Base-by-base conservation (phyloP, 805 yeast species). In the Gaillardinia entomophila region DNA sequence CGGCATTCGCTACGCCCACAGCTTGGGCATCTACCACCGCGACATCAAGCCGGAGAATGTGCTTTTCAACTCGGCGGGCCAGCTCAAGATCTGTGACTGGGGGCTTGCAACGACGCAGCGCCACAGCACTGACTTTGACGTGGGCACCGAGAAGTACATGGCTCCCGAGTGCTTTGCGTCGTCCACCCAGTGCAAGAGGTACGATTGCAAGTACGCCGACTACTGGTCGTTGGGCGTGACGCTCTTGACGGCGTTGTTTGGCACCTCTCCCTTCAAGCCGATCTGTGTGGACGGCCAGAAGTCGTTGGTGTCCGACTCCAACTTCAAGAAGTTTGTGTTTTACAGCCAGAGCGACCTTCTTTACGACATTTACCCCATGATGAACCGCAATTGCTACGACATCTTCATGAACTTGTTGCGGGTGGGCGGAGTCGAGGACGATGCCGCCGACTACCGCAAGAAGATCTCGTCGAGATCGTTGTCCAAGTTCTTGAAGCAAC, bases 21-120 rank as follows among this genome's bases (percentile, higher is more conserved):
- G 70, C 3, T 55, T 60, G 26, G 80, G 81, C 1, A 66, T 81
- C 11, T 79, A 73, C 41, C 89, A 81, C 52, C 62, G 89, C 30
- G 89, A 81, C 49, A 69, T 81, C 36, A 81, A 81, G 53, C 89
- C 89, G 1, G 89, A 81, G 55, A 81, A 81, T 46, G 68, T 81
- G 18, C 56, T 81, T 20, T 57, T 81, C 32, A 71, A 70, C 42
- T 53, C 54, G 3, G 55, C 64, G 32, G 78, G 79, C 28, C 52
- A 69, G 18, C 63, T 79, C 31, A 81, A 81, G 52, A 56, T 81
- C 30, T 79, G 85, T 35, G 88, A 81, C 51, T 81, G 86, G 85
- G 89, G 89, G 0, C 68, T 80, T 31, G 72, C 84, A 15, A 74
- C 81, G 2, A 44, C 48, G 3, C 37, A 41, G 2, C 34, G 46